Base-by-base conservation (phyloP, 2,329 filamentous ascomycete genomes). In the Lomentospora prolificans region DNA sequence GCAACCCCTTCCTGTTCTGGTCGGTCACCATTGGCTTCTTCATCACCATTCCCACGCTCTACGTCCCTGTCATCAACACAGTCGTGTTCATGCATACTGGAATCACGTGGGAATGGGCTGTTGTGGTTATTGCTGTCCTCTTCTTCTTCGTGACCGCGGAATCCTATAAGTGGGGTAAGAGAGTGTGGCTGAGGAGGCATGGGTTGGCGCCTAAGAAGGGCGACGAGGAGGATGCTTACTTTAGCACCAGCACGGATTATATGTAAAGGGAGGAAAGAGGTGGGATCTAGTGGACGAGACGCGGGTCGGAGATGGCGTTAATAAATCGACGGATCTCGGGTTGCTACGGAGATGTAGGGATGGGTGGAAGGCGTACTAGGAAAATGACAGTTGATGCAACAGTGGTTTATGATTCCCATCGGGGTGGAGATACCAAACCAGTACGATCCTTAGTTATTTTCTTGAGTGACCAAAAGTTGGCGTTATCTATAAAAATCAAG, bases 41-140 rank as follows among this genome's bases (percentile, higher is more conserved):
- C 25, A 75, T 77, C 3, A 74, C 81, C 1, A 81, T 85, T 60
- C 81, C 81, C 0, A 76, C 78, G 3, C 68, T 85, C 0, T 89
- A 89, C 62, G 87, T 89, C 54, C 86, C 86, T 0, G 79, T 80
- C 9, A 73, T 88, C 61, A 87, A 86, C 65, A 74, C 75, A 6
- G 69, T 72, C 1, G 84, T 88, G 0, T 87, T 87, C 67, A 79
- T 84, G 64, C 85, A 88, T 60, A 75, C 70, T 2, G 77, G 78
- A 0, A 87, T 88, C 56, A 75, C 70, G 5, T 85, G 82, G 84
- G 85, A 88, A 65, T 89, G 84, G 85, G 81, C 72, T 0, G 76
- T 89, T 48, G 81, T 87, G 1, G 80, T 89, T 58, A 69, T 85
- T 33, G 77, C 77, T 22, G 73, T 79, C 0, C 64, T 77, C 0